These are phyloP conservation scores for Aspergillus novoparasiticus DNA, from an alignment of 2,329 filamentous ascomycete species.

Conservation along the genomic window DNA sequence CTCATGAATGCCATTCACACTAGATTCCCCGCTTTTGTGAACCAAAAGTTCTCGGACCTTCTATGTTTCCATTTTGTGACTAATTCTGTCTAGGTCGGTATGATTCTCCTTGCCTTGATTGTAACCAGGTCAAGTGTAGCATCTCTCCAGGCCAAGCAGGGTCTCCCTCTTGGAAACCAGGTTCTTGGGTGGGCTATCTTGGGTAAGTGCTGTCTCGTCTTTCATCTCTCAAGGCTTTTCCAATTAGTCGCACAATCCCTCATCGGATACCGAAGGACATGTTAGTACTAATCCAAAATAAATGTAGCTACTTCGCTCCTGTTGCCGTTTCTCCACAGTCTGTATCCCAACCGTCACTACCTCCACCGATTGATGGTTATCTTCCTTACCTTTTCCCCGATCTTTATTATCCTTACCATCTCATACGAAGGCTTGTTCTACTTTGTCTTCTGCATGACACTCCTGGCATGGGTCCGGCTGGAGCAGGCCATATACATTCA, in stretches of 20 bases:
- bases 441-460: conserved; percentile 77
- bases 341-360: conserved; percentile 83
- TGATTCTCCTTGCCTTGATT: conserved; percentile 77
- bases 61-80: conserved; percentile 4
- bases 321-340: conserved; percentile 77
- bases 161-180: conserved; percentile 85
- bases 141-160: conserved; percentile 81
- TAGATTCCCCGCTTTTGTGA: not conserved
- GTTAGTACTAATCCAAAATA: not conserved
- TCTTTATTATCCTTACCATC: conserved; percentile 94
- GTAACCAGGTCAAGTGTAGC: conserved; percentile 85
- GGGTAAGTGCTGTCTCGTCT: conserved; percentile 50
- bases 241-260: too few species aligned
- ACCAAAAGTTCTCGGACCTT: not conserved
- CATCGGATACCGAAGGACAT: too few species aligned
- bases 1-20: not conserved
- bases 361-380: conserved; percentile 85
- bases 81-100: conserved; percentile 61
- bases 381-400: conserved; percentile 89
- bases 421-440: conserved; percentile 98
- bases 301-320: conserved; percentile 68
- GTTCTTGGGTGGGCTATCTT: conserved; percentile 81
- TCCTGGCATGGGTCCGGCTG: conserved; percentile 88
- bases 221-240: not conserved
- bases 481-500: conserved; percentile 73